Evolutionary conservation across 2,329 filamentous ascomycete genomes (phyloP), one percentile per base, ranked within the genome.

Genomic region (Beauveria rudraprayagi): DNA sequence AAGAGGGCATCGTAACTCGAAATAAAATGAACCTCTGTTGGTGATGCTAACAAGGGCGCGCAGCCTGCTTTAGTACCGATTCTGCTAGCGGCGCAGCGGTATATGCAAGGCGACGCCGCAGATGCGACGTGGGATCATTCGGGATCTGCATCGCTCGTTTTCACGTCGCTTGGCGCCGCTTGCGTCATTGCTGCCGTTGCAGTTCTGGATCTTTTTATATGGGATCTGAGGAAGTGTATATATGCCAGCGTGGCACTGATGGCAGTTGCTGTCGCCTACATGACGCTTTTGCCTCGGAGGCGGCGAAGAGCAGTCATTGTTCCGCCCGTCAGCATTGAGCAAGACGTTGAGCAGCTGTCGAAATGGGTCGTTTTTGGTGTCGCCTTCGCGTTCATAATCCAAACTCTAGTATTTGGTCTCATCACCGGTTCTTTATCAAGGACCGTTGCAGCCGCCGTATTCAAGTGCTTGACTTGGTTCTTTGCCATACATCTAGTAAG

Each of bases 401-500:
- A 64, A 1, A 64, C 65, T 0, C 7, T 75, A 0, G 16, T 64
- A 0, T 44, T 73, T 2, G 73, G 70, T 0, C 24, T 69, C 0
- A 51, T 64, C 0, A 26, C 47, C 14, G 37, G 37, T 5, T 14
- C 46, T 3, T n/a, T 46, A 2, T 6, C 37, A 6, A 14, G 52
- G n/a, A 52, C 26, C 4, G 3, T 56, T 19, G 26, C 37, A 6
- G 11, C 43, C 11, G 60, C 44, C 10, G 11, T 53, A 8, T 61
- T 61, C n/a, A 77, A 77, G 24, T 70, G 71, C 0, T 61, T 67
- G 0, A 65, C 69, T 2, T 78, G 75, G 75, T 73, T 68, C 58
- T 76, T 72, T 30, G 66, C 65, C 0, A 68, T 72, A 3, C 67
- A 69, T 48, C 63, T 68, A 8, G 74, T 77, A 65, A 5, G 71